Conservation (phyloP, 768 basidiomycete genomes). For the Holtermannia corniformis region DNA sequence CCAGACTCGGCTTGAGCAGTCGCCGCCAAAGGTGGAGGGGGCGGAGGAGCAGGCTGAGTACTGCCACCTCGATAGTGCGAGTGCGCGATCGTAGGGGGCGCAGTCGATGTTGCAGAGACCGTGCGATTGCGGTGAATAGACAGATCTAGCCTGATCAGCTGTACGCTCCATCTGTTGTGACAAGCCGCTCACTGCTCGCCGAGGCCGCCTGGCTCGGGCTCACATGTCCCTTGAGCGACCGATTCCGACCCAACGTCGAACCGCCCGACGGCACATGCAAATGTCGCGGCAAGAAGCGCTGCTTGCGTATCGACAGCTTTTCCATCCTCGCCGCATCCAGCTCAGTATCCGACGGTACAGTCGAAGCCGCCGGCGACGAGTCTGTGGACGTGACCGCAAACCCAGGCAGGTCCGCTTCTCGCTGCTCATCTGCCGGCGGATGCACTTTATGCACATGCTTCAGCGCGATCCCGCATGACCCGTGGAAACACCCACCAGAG, state of each 20-base stretch:
- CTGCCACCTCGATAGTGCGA: constrained; percentile 22
- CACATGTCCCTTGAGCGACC: constrained; percentile 2
- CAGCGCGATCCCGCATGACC: not conserved
- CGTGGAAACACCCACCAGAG: constrained; percentile 18
- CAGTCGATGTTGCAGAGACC: constrained; percentile 12
- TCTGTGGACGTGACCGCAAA: constrained; percentile 2
- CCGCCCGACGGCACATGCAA: constrained; percentile 24
- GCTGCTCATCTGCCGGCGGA: constrained; percentile 7
- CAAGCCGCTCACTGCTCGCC: constrained; percentile 3
- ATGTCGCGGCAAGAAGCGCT: constrained; percentile 22
- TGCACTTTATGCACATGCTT: constrained; percentile 6
- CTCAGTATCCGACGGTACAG: constrained; percentile 2
- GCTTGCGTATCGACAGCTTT: constrained; percentile 6
- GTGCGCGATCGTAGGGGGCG: constrained; percentile 30
- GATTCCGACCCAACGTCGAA: not conserved
- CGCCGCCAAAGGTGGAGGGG: constrained; percentile 43
- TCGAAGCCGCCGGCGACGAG: constrained; percentile 13
- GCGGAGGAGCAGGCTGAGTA: constrained; percentile 43
- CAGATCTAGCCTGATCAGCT: not conserved
- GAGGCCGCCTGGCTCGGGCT: not conserved
- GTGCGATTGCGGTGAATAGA: constrained; percentile 10
- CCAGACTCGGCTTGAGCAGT: constrained; percentile 29
- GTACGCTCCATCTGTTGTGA: too few species aligned
- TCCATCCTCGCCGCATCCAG: constrained; percentile 3
- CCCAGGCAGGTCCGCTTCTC: not conserved